Evolutionary conservation across 257 asterid genomes (phyloP), one percentile per base, ranked within the genome.

Genomic region (Lycium barbarum): DNA sequence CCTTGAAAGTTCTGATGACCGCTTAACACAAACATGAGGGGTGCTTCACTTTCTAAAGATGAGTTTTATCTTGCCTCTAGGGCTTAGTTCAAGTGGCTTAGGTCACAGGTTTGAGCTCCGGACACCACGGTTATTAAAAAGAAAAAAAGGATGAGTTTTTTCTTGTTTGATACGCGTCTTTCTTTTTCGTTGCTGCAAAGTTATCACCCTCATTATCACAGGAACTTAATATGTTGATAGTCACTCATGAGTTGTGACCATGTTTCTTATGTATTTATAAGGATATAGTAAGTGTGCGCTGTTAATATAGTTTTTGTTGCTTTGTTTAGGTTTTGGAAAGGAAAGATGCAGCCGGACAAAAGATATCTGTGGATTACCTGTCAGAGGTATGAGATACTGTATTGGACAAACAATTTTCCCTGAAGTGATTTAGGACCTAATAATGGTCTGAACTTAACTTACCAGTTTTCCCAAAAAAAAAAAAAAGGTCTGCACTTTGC

Each of bases 261-360:
- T 26, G 47, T 51, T 76, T 51, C 13, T 76, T 51, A 53, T 51
- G 22, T 76, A 51, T 51, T 76, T 13, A 11, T 65, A 74, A 49
- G 45, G 43, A 74, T 74, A 74, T 49, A 20, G 12, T 17, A 20
- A 51, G 82, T 51, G 81, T 53, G 53, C 26, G 82, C 26, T 51
- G 49, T 14, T 76, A 76, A 76, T 76, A 9, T 14, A 7, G 65
- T 17, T 76, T 53, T 26, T 76, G 33, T 53, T 53, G 65, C 65
- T 87, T 33, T 8, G 70, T 82, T 79, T 86, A 96, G 99, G 94
- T 96, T 83, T 84, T 93, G 95, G 95, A 93, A 87, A 88, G 88
- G 79, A 91, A 90, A 87, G 89, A 72, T 88, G 90, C 88, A 13
- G 87, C 90, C 51, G 89, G 90, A 8, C 88, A 87, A 82, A 91